Evolutionary conservation across 78 protist genomes (phyloP), one percentile per base, ranked within the genome.

Genomic region (Dictyostelium intermedium): DNA sequence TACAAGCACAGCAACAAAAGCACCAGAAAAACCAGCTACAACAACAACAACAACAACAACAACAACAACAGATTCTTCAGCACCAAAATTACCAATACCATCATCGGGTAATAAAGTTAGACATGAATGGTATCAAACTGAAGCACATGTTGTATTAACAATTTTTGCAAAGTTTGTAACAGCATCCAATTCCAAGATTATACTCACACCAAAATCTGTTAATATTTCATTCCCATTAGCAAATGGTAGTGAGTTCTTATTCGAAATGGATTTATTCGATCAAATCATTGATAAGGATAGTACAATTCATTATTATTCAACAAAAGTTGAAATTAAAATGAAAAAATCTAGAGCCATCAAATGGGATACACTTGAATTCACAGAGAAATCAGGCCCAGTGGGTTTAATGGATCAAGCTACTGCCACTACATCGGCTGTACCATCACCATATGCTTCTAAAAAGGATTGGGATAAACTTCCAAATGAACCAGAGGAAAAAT

Each of bases 381-480:
- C 74, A 6, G 97, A 92, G 1, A 60, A 32, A 13, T 25, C 50
- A 20, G 91, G 92, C 23, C 85, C 92, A 37, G 89, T 80, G 16
- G 76, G 87, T 30, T 32, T 35, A 9, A 37, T 69, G 39, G 89
- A 82, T 41, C 10, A 13, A n/a, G n/a, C 84, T 20, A 16, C 84
- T 20, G 5, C 74, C 1, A 23, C 77, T 9, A 14, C 83, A 11
- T 7, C 50, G 27, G 9, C 82, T 14, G 83, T 83, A 13, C 56
- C 50, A 9, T 83, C 91, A 39, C 87, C 87, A 70, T 78, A 94
- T 39, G 45, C 78, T 0, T 32, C 91, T 11, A 87, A 82, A 25
- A 96, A 94, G 96, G 87, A 98, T 74, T 98, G 99, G 99, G 96
- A 93, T 34, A 23, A 76, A 74, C 76, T 97, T 45, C 89, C 85